phyloP scores from a whole-genome alignment of 768 basidiomycete genomes.

The Lactarius akahatsu region DNA sequence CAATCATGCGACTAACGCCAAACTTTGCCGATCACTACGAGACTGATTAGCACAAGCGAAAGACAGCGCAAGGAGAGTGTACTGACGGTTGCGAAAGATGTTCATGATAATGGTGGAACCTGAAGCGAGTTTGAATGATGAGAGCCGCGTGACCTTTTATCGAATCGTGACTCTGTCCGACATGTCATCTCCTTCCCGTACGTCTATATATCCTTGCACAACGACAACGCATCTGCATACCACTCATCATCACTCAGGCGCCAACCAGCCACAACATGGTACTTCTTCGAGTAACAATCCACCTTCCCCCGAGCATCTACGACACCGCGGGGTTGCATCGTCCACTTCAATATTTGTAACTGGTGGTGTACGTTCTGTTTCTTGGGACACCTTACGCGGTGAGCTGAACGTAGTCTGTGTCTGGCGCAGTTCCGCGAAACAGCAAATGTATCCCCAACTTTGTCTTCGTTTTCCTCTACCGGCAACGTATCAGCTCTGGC shows the following conservation, averaged over 20 bases:
- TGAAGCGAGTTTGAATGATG: conserved; percentile 26
- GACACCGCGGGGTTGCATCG: conserved; percentile 9
- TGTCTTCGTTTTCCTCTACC: conserved; percentile 23
- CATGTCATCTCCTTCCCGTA: conserved; percentile 16
- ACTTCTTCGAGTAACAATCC: neutral
- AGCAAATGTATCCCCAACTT: conserved; percentile 20
- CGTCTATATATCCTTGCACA: conserved; percentile 10
- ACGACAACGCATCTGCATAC: neutral
- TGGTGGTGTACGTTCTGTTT: conserved; percentile 16
- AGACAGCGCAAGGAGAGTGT: conserved; percentile 18
- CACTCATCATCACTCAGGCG: neutral
- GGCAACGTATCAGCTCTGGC: neutral
- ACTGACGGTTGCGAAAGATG: conserved; percentile 79
- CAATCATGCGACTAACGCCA: conserved; percentile 69
- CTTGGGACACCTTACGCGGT: neutral
- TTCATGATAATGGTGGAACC: conserved; percentile 57
- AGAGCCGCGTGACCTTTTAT: conserved; percentile 23
- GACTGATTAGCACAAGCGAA: conserved; percentile 31
- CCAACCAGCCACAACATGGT: conserved; percentile 2
- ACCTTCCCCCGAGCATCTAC: conserved; percentile 12
- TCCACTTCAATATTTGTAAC: conserved; percentile 20
- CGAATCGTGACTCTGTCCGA: conserved; percentile 1
- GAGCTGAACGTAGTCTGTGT: neutral
- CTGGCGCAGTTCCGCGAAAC: conserved; percentile 19
- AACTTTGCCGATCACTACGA: conserved; percentile 77